phyloP scores from a whole-genome alignment of 176 grass and related monocot genomes.

The Lolium rigidum region DNA sequence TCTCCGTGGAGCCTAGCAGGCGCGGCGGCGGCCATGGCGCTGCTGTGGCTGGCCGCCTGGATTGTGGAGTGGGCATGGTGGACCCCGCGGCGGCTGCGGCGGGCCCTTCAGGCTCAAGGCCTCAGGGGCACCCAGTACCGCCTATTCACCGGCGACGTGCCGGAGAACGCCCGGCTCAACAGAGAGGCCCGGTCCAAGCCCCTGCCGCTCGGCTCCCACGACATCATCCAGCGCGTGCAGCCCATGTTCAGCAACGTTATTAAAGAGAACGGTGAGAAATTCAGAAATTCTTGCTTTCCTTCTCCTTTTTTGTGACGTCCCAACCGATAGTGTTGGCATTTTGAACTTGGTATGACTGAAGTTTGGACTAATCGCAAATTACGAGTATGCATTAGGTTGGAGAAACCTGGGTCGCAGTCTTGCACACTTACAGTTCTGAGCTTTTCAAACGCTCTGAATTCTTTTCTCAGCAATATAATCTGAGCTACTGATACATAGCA shows the following conservation, averaged over 20 bases:
- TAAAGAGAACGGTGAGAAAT: slow-evolving; percentile 37
- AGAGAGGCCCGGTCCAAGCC: slow-evolving; percentile 46
- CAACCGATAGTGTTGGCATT: not conserved
- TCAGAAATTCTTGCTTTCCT: slow-evolving; percentile 14
- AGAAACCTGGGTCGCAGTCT: slow-evolving; percentile 15
- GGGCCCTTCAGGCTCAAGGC: slow-evolving; percentile 51
- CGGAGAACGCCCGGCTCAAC: slow-evolving; percentile 45
- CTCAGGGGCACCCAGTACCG: slow-evolving; percentile 53
- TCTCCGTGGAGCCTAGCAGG: slow-evolving; percentile 42
- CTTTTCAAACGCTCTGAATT: not conserved
- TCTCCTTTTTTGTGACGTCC: not conserved
- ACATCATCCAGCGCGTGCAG: slow-evolving; percentile 38
- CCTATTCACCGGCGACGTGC: slow-evolving; percentile 54
- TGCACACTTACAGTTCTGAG: not conserved
- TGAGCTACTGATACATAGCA: not conserved
- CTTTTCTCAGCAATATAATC: not conserved
- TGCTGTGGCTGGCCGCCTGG: slow-evolving; percentile 42
- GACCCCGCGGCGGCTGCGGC: slow-evolving; percentile 58
- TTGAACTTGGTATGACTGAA: not conserved
- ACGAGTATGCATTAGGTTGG: slow-evolving; percentile 1
- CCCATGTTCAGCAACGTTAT: slow-evolving; percentile 30
- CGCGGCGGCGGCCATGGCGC: slow-evolving; percentile 34
- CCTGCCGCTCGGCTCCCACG: slow-evolving; percentile 47
- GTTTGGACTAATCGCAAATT: not conserved
- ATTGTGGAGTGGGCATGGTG: slow-evolving; percentile 57